Conservation (phyloP, 768 basidiomycete genomes). For the Amanita thiersii region DNA sequence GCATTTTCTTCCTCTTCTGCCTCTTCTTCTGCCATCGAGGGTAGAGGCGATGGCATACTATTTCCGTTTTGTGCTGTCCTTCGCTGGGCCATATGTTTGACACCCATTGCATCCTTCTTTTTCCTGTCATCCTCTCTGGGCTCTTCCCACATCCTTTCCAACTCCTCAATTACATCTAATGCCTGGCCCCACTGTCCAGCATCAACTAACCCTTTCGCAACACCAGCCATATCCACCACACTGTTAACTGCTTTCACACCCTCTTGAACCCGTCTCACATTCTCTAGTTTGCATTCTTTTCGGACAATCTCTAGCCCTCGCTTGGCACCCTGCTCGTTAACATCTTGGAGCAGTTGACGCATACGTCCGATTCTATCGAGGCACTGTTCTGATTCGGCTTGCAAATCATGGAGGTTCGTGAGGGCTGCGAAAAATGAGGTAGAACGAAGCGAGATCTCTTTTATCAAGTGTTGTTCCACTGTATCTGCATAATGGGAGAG, state of each 20-base stretch:
- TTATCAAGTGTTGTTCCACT: slow-evolving; percentile 89
- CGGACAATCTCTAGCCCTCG: slow-evolving; percentile 72
- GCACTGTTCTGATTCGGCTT: slow-evolving; percentile 81
- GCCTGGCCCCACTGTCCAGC: slow-evolving; percentile 88
- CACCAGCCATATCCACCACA: slow-evolving; percentile 70
- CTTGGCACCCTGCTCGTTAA: slow-evolving; percentile 71
- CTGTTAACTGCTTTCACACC: slow-evolving; percentile 57
- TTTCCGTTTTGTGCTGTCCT: slow-evolving; percentile 11
- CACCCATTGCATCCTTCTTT: slow-evolving; percentile 3
- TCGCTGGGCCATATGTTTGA: not conserved
- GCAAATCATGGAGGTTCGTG: slow-evolving; percentile 87
- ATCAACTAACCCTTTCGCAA: slow-evolving; percentile 66
- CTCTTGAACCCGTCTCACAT: slow-evolving; percentile 51
- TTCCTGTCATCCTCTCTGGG: slow-evolving; percentile 7
- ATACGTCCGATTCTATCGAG: slow-evolving; percentile 68
- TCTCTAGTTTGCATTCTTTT: slow-evolving; percentile 51
- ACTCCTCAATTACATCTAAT: slow-evolving; percentile 60
- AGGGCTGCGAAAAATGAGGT: slow-evolving; percentile 95
- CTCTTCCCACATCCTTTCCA: slow-evolving; percentile 50
- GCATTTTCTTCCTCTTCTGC: slow-evolving; percentile 11
- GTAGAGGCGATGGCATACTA: slow-evolving; percentile 19
- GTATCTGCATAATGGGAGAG: slow-evolving; percentile 90
- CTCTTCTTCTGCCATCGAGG: slow-evolving; percentile 31
- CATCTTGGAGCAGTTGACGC: slow-evolving; percentile 60
- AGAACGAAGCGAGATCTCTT: slow-evolving; percentile 85